Conservation (phyloP, 2,329 filamentous ascomycete genomes). For the Diaporthe nobilis region DNA sequence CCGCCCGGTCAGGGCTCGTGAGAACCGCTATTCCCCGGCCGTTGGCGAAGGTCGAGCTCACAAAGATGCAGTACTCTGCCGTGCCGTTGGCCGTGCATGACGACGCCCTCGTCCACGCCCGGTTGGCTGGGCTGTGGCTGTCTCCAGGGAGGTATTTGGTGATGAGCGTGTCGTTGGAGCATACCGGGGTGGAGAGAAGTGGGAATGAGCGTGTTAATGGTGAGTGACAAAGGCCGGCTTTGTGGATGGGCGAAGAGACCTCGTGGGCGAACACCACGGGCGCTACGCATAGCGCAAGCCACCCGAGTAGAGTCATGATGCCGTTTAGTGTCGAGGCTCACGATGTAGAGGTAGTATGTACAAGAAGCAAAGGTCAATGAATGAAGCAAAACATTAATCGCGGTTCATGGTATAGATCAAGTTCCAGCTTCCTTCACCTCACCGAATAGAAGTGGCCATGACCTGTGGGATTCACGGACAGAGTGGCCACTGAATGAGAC, state of each 20-base stretch:
- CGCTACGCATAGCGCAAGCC: conserved; percentile 23
- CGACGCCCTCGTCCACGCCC: conserved; percentile 38
- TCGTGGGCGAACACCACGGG: conserved; percentile 24
- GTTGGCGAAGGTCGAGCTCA: conserved; percentile 52
- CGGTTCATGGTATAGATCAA: not conserved
- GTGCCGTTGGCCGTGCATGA: conserved; percentile 48
- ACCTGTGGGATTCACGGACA: conserved; percentile 22
- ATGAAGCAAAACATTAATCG: not conserved
- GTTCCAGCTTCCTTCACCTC: conserved; percentile 5
- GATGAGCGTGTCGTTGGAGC: conserved; percentile 33
- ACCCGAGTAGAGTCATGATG: conserved; percentile 17
- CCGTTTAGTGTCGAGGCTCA: not conserved
- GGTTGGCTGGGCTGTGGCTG: conserved; percentile 8
- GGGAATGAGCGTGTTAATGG: conserved; percentile 29
- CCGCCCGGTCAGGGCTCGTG: conserved; percentile 52
- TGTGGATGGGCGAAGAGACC: conserved; percentile 1
- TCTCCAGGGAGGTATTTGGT: conserved; percentile 29
- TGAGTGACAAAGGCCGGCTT: conserved; percentile 35
- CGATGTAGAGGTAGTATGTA: not conserved
- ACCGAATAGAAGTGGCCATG: not conserved
- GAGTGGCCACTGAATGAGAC: conserved; percentile 22
- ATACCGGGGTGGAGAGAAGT: conserved; percentile 30
- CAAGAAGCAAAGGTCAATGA: not conserved
- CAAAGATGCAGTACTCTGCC: conserved; percentile 53
- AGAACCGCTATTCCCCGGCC: conserved; percentile 56